Evolutionary conservation across 2,329 filamentous ascomycete genomes (phyloP).

Genomic region (Ascochyta rabiei): DNA sequence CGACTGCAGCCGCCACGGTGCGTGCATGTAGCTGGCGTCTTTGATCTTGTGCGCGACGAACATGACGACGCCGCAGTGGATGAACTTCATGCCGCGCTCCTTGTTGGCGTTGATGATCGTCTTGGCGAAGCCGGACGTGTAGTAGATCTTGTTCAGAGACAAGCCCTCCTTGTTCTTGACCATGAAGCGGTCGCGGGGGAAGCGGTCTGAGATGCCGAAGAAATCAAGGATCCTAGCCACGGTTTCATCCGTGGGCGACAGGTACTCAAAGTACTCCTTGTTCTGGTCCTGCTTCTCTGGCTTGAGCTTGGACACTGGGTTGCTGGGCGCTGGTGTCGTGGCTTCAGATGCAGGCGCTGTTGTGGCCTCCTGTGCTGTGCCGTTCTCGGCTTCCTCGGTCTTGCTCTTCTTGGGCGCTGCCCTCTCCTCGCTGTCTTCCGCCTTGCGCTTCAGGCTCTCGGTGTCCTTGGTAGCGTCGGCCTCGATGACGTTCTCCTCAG

Average conservation of each 20-base stretch:
- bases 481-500: constrained; percentile 33
- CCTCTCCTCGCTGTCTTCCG: constrained; percentile 45
- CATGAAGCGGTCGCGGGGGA: constrained; percentile 91
- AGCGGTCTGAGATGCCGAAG: constrained; percentile 81
- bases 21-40: constrained; percentile 93
- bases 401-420: constrained; percentile 42
- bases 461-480: constrained; percentile 29
- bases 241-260: constrained; percentile 74
- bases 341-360: constrained; percentile 23
- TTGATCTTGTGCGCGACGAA: constrained; percentile 74
- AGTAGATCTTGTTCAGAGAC: constrained; percentile 95
- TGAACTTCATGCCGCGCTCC: constrained; percentile 88
- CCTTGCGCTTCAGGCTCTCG: constrained; percentile 47
- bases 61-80: constrained; percentile 98
- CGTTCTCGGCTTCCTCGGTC: constrained; percentile 34
- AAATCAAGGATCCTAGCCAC: constrained; percentile 80
- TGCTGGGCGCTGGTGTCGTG: constrained; percentile 16
- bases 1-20: constrained; percentile 91
- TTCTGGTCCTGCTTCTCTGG: constrained; percentile 55
- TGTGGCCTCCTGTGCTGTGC: constrained; percentile 8
- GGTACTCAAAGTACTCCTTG: constrained; percentile 95
- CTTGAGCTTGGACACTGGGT: constrained; percentile 44
- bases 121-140: constrained; percentile 82
- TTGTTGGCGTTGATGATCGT: constrained; percentile 88
- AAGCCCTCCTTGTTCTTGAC: constrained; percentile 90